A percentile compares a stretch with the other conserved stretches of the same genome.
These are phyloP conservation scores for Atractiella rhizophila DNA, from an alignment of 768 basidiomycete species.

Conservation along the genomic window DNA sequence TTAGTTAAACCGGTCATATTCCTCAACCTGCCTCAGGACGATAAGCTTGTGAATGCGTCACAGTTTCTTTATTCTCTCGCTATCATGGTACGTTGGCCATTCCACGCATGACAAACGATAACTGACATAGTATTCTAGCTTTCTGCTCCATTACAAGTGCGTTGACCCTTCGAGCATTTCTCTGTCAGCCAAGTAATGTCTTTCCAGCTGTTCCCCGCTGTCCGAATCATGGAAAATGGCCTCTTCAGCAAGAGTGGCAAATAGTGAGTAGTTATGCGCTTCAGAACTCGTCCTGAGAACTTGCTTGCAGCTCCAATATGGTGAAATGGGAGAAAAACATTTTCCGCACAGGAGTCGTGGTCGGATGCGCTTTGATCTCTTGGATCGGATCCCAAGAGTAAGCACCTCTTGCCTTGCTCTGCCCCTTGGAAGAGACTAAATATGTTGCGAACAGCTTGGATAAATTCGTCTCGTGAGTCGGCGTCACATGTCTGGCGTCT, in stretches of 20 bases:
- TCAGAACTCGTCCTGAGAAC: background rate
- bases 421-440: no score
- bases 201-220: conserved; percentile 89
- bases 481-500: no score
- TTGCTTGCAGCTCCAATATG: conserved; percentile 21
- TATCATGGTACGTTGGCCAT: no score
- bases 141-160: conserved; percentile 11
- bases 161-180: background rate
- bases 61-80: conserved; percentile 37
- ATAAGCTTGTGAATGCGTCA: conserved; percentile 67
- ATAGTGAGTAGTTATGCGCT: conserved; percentile 19
- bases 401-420: no score
- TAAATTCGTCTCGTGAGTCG: conserved; percentile 34
- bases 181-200: conserved; percentile 47
- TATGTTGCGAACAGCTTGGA: no score
- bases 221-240: conserved; percentile 89
- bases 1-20: conserved; percentile 79
- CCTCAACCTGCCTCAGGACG: conserved; percentile 63
- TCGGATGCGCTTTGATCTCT: conserved; percentile 44
- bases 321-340: conserved; percentile 93
- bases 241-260: conserved; percentile 75
- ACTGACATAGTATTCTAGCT: no score
- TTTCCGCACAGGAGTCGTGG: conserved; percentile 27
- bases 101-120: no score
- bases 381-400: conserved; percentile 64